phyloP scores from a whole-genome alignment of 2,329 filamentous ascomycete genomes.

The Graphiopsis chlorocephala region DNA sequence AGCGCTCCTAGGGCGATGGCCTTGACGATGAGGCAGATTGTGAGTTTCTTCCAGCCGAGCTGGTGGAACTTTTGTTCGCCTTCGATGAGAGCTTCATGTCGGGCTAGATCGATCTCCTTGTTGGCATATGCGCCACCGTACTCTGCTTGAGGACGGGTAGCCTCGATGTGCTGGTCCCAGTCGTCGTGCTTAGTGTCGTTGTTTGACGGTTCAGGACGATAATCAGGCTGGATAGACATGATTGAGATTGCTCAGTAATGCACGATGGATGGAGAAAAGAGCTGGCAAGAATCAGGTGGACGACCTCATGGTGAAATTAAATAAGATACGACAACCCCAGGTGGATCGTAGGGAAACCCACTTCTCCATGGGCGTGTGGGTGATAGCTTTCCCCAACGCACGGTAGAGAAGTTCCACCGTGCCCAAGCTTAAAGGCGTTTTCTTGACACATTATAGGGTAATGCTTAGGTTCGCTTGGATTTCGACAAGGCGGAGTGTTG shows the following conservation, averaged over 20 bases:
- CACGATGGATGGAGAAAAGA: background rate
- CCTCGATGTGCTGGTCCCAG: conserved; percentile 9
- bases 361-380: conserved; percentile 13
- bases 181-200: background rate
- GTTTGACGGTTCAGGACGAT: background rate
- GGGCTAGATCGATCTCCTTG: conserved; percentile 37
- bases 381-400: conserved; percentile 1
- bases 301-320: background rate
- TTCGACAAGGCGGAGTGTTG: conserved; percentile 1
- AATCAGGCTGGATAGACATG: conserved; percentile 11
- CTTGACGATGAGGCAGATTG: conserved; percentile 55
- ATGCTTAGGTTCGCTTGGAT: conserved; percentile 7
- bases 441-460: conserved; percentile 12
- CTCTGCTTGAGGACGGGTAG: background rate
- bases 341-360: background rate
- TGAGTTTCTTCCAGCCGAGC: conserved; percentile 48
- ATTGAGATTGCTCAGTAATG: background rate
- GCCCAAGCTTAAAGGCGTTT: background rate
- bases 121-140: conserved; percentile 18
- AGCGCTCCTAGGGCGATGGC: conserved; percentile 59
- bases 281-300: background rate
- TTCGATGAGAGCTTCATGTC: conserved; percentile 30
- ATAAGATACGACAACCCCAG: background rate
- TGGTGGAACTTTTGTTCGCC: conserved; percentile 37
- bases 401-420: background rate